Conservation (phyloP, 306 rosid species). For the Potentilla sterilis region DNA sequence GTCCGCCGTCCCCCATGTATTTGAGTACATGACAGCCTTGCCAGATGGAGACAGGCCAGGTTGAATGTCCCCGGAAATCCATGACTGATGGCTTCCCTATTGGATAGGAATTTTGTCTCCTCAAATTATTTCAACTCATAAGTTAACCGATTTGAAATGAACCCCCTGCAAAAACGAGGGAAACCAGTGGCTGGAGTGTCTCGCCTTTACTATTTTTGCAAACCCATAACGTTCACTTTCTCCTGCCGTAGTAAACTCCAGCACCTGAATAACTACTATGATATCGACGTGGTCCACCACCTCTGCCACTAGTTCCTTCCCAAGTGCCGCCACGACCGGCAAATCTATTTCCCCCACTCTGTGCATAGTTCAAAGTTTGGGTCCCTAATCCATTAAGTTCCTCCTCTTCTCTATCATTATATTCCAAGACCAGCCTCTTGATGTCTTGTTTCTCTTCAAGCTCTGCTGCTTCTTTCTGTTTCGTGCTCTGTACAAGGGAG, state of each 20-base stretch:
- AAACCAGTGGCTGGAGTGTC: background rate
- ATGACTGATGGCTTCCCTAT: conserved; percentile 6
- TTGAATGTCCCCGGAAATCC: conserved; percentile 7
- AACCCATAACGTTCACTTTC: conserved; percentile 37
- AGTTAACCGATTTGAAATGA: background rate
- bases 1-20: conserved; percentile 8
- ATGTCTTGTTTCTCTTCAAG: conserved; percentile 99
- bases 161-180: background rate
- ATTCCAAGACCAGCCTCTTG: conserved; percentile 90
- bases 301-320: conserved; percentile 65
- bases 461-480: conserved; percentile 98
- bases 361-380: conserved; percentile 78
- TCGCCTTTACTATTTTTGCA: background rate
- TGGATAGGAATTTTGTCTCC: background rate
- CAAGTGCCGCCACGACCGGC: conserved; percentile 57
- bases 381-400: conserved; percentile 81
- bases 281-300: conserved; percentile 68
- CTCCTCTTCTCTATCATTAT: conserved; percentile 97
- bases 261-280: conserved; percentile 58
- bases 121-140: background rate
- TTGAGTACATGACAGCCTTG: conserved; percentile 9
- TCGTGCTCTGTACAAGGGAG: conserved; percentile 91
- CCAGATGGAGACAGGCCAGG: background rate
- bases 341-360: conserved; percentile 52
- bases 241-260: conserved; percentile 66